Base-by-base conservation (phyloP, 2,329 filamentous ascomycete genomes). In the Samsoniella hepiali region DNA sequence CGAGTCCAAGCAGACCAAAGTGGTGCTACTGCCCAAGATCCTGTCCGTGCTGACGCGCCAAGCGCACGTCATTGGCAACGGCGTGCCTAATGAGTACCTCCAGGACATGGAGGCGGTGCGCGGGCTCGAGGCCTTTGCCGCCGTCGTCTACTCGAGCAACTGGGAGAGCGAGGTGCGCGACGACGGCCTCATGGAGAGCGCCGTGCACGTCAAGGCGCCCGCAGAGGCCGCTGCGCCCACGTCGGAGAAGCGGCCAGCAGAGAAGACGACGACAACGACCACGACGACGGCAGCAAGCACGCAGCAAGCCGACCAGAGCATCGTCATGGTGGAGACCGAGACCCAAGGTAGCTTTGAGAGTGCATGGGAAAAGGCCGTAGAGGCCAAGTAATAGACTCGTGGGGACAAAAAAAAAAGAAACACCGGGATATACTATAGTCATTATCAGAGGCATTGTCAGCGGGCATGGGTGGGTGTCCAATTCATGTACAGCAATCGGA, bases 1-100 rank as follows among this genome's bases (percentile, higher is more conserved):
- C 55, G 81, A 82, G 72, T 75, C 77, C 67, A 79, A 76, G 71
- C 76, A 78, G 57, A 79, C 89, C 45, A 94, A 93, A 77, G 75
- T 78, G 17, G 79, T 87, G n/a, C 75, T 84, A 40, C 84, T 99
- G 47, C 95, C 95, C 54, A 96, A 91, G 75, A 89, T 96, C 60
- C 81, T 99, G 42, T 96, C 94, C 3, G 89, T 96, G 6, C 85
- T 98, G 70, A 95, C 93, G 45, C 87, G 92, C 68, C 93, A 99
- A 78, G 94, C 94, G 5, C 93, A 97, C 75, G 84, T 82, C 61
- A 96, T 99, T 68, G 94, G 93, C 59, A 88, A 89, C 70, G 91
- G 91, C 69, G 84, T 86, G 77, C 87, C 83, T 63, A 91, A 85
- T 75, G 88, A 84, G 78, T 90, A 90, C 72, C 80, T 90, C 38